phyloP scores from a whole-genome alignment of 495 filamentous ascomycete genomes.

The Neurospora terricola region DNA sequence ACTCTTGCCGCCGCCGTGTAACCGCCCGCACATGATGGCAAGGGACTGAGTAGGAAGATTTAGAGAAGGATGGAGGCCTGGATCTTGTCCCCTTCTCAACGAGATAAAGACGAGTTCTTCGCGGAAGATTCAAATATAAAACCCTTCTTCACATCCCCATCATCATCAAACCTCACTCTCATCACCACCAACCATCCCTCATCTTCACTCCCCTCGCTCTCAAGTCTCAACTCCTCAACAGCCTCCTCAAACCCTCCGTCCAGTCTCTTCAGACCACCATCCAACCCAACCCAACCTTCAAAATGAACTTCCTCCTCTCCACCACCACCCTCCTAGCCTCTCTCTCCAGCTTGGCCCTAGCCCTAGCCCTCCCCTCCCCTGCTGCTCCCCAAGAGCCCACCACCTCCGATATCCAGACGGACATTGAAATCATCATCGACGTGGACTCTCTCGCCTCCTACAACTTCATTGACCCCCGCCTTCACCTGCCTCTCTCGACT shows the following conservation, averaged over 20 bases:
- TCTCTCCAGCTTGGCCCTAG: conserved; percentile 1
- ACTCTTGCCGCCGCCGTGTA: not conserved
- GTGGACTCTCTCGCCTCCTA: not conserved
- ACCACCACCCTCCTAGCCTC: conserved; percentile 5
- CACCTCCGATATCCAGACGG: not conserved
- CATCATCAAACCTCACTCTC: not conserved
- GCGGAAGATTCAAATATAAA: not conserved
- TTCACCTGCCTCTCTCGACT: conserved; percentile 9
- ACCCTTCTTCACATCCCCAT: not conserved
- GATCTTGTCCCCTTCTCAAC: not conserved
- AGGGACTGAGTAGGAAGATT: not conserved
- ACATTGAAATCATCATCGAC: conserved; percentile 2
- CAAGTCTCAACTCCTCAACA: not conserved
- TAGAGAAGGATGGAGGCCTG: not conserved
- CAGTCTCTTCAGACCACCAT: not conserved
- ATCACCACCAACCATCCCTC: not conserved
- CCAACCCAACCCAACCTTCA: conserved; percentile 1
- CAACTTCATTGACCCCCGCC: conserved; percentile 7
- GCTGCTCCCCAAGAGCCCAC: not conserved
- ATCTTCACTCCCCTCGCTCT: not conserved
- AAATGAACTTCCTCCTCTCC: conserved; percentile 17
- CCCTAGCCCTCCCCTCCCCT: conserved; percentile 5
- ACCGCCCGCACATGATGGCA: not conserved
- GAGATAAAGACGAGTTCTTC: too few relatives aligned
- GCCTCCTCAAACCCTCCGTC: not conserved